phyloP scores from a whole-genome alignment of 768 basidiomycete species.

The Leccinum incarnatum region DNA sequence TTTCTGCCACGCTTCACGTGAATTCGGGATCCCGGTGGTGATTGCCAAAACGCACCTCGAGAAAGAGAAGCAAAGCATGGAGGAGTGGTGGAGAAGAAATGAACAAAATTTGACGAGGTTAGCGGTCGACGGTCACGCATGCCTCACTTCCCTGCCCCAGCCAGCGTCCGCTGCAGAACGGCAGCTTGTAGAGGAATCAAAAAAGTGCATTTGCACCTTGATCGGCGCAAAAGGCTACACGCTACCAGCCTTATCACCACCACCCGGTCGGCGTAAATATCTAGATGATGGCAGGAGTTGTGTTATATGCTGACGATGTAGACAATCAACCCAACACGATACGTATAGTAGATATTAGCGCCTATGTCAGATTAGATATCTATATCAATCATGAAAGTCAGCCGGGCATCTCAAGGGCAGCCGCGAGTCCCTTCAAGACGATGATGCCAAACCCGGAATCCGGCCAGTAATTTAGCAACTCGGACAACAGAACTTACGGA shows the following conservation, averaged over 20 bases:
- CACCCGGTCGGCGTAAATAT: conserved; percentile 7
- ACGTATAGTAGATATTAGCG: too few species aligned
- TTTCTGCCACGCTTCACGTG: conserved; percentile 35
- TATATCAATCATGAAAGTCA: not conserved
- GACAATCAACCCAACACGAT: not conserved
- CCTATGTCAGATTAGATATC: not conserved
- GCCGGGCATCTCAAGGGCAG: not conserved
- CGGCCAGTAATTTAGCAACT: not conserved
- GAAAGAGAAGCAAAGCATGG: conserved; percentile 25
- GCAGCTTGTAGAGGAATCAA: conserved; percentile 6
- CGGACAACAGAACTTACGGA: too few species aligned
- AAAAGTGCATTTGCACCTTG: conserved; percentile 10
- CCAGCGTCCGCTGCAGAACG: conserved; percentile 10
- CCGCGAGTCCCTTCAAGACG: not conserved
- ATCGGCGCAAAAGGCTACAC: conserved; percentile 8
- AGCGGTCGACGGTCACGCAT: conserved; percentile 30
- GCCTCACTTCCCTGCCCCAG: conserved; percentile 23
- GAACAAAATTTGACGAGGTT: conserved; percentile 18
- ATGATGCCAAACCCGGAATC: too few species aligned
- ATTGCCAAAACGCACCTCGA: conserved; percentile 40
- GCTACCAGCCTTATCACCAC: not conserved
- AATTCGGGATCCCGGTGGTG: conserved; percentile 33
- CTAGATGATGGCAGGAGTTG: not conserved
- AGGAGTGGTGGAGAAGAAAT: conserved; percentile 32
- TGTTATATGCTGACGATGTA: conserved; percentile 18